Percentiles rank a stretch among this genome's conserved stretches.
These are phyloP conservation scores for Thyridium curvatum DNA, from an alignment of 2,329 filamentous ascomycete species.

Conservation along the genomic window DNA sequence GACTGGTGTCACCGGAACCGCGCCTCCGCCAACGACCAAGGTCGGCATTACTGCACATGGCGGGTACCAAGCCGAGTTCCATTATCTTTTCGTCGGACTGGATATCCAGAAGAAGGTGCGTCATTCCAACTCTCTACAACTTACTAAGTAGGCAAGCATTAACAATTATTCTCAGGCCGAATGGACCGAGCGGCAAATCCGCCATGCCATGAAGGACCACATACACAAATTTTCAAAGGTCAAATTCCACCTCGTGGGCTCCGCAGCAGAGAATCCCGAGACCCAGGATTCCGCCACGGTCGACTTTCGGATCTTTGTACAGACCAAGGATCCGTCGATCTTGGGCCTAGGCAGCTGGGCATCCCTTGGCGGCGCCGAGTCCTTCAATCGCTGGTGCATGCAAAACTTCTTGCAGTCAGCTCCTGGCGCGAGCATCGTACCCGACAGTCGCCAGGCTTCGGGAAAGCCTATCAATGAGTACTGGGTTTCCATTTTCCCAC, in stretches of 20 bases:
- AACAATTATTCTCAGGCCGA: too few species aligned
- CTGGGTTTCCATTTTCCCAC: constrained; percentile 13
- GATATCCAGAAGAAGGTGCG: constrained; percentile 14
- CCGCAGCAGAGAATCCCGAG: constrained; percentile 1
- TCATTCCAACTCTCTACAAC: too few species aligned
- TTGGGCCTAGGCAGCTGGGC: background rate
- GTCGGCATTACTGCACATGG: constrained; percentile 17
- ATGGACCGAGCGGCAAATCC: constrained; percentile 1
- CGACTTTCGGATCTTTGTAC: constrained; percentile 8
- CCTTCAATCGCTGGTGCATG: constrained; percentile 15
- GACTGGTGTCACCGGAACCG: constrained; percentile 29
- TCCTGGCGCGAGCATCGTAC: constrained; percentile 13
- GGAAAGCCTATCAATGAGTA: constrained; percentile 14
- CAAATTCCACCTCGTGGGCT: constrained; percentile 6
- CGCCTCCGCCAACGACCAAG: constrained; percentile 44
- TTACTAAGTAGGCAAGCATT: constrained; percentile 8
- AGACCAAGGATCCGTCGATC: background rate
- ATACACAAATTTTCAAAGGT: constrained; percentile 5
- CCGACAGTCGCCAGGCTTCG: constrained; percentile 12
- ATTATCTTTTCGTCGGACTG: constrained; percentile 13
- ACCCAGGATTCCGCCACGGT: constrained; percentile 6
- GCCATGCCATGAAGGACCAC: constrained; percentile 7
- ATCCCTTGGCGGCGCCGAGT: too few species aligned
- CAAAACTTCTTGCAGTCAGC: constrained; percentile 13
- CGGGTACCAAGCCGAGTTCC: constrained; percentile 16